These are phyloP conservation scores for Geotrichum reessii DNA, from an alignment of 1,139 yeast genomes.

Conservation along the genomic window DNA sequence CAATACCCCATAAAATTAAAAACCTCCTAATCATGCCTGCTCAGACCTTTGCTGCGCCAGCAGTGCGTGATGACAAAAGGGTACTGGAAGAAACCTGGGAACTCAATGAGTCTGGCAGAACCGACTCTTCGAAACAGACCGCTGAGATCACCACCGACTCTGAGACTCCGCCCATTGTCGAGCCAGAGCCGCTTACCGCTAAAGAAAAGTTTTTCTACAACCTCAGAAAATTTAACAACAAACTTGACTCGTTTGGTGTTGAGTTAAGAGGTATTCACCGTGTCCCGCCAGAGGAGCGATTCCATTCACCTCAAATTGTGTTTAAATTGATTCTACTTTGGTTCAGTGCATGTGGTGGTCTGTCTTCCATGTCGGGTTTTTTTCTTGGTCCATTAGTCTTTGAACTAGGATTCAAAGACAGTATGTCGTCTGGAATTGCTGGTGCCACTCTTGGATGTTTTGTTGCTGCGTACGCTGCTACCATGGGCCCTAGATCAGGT, in stretches of 20 bases:
- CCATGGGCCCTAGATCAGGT: conserved; percentile 85
- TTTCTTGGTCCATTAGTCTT: conserved; percentile 67
- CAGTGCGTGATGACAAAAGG: background rate
- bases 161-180: background rate
- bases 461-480: conserved; percentile 68
- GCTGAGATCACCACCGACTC: background rate
- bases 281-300: conserved; percentile 63
- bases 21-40: background rate
- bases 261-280: conserved; percentile 82
- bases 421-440: conserved; percentile 54
- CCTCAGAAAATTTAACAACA: conserved; percentile 31
- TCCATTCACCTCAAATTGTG: conserved; percentile 39
- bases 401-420: conserved; percentile 58
- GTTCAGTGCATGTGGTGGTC: conserved; percentile 79
- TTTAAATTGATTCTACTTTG: conserved; percentile 67
- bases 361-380: conserved; percentile 78
- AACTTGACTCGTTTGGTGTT: conserved; percentile 51
- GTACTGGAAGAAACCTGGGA: conserved; percentile 2
- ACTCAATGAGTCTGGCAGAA: background rate
- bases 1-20: background rate
- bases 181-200: background rate
- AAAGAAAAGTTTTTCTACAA: background rate
- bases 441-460: conserved; percentile 64
- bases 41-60: background rate
- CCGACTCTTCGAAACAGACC: background rate